Percentiles rank a stretch among this genome's conserved stretches.
These are phyloP conservation scores for Cyberlindnera samutprakarnensis DNA, from an alignment of 805 yeast genomes.

Conservation along the genomic window DNA sequence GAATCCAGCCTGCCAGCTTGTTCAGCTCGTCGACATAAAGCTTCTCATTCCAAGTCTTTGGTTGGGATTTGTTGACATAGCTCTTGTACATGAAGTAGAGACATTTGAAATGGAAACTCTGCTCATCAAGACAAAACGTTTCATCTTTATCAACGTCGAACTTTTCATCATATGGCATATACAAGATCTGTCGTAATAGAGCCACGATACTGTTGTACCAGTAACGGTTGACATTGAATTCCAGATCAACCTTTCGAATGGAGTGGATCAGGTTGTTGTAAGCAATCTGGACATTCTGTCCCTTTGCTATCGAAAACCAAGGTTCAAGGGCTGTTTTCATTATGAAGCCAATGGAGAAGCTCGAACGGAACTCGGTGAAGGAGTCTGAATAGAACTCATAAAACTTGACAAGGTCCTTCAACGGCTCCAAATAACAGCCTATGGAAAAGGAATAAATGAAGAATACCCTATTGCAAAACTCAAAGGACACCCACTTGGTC, in stretches of 20 bases:
- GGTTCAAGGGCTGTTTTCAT: conserved; percentile 13
- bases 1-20: conserved; percentile 2
- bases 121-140: neutral
- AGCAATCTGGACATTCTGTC: conserved; percentile 7
- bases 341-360: conserved; percentile 8
- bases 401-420: conserved; percentile 26
- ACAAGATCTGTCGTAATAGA: conserved; percentile 6
- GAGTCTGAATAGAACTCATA: conserved; percentile 17
- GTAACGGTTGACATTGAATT: conserved; percentile 4
- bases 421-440: conserved; percentile 36
- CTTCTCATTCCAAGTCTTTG: neutral
- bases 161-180: conserved; percentile 14
- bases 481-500: conserved; percentile 25
- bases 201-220: conserved; percentile 11
- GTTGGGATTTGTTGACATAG: neutral
- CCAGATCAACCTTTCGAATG: conserved; percentile 10
- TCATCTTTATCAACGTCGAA: conserved; percentile 9
- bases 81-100: conserved; percentile 5
- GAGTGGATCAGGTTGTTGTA: conserved; percentile 10
- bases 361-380: conserved; percentile 12
- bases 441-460: conserved; percentile 34
- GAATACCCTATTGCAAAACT: conserved; percentile 31
- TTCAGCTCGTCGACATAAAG: conserved; percentile 2
- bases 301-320: conserved; percentile 6
- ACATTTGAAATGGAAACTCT: conserved; percentile 9